These are phyloP conservation scores for Magnaporthales sp. DNA, from an alignment of 2,329 filamentous ascomycete genomes.

Conservation along the genomic window DNA sequence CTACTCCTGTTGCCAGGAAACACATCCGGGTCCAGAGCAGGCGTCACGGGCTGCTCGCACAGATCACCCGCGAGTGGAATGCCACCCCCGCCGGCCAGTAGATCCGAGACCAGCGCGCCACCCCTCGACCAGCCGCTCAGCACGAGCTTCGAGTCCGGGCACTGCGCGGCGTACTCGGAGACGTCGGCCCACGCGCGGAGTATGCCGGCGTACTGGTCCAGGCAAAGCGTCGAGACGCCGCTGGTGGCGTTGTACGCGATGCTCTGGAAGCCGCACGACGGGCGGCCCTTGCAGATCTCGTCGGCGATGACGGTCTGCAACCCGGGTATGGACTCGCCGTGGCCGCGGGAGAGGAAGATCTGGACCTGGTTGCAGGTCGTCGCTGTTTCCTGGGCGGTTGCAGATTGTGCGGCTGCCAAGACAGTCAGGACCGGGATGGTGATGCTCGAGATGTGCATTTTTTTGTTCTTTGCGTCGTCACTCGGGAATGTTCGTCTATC, in stretches of 20 bases:
- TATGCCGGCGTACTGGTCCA: slow-evolving; percentile 16
- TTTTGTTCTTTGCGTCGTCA: neutral
- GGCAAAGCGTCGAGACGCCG: slow-evolving; percentile 15
- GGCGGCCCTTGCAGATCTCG: slow-evolving; percentile 16
- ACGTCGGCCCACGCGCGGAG: slow-evolving; percentile 21
- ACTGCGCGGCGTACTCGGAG: slow-evolving; percentile 27
- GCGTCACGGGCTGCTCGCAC: slow-evolving; percentile 17
- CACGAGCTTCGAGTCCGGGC: slow-evolving; percentile 29
- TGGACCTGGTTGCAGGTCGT: neutral
- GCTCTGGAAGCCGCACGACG: slow-evolving; percentile 4
- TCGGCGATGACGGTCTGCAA: slow-evolving; percentile 21
- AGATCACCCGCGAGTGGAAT: slow-evolving; percentile 18
- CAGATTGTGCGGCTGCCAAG: neutral
- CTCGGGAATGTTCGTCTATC: too few relatives aligned
- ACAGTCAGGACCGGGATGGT: neutral
- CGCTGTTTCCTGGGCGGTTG: neutral
- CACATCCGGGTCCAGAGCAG: slow-evolving; percentile 18
- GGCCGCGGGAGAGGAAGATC: slow-evolving; percentile 12
- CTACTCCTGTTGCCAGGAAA: slow-evolving; percentile 24
- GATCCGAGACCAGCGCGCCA: slow-evolving; percentile 26
- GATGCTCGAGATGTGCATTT: neutral
- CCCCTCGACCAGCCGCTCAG: slow-evolving; percentile 33
- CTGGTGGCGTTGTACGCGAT: slow-evolving; percentile 18
- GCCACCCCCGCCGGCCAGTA: slow-evolving; percentile 25
- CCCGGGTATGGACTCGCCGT: slow-evolving; percentile 25